Base-by-base conservation (phyloP, 257 asterid genomes). In the Nicotiana otophora region DNA sequence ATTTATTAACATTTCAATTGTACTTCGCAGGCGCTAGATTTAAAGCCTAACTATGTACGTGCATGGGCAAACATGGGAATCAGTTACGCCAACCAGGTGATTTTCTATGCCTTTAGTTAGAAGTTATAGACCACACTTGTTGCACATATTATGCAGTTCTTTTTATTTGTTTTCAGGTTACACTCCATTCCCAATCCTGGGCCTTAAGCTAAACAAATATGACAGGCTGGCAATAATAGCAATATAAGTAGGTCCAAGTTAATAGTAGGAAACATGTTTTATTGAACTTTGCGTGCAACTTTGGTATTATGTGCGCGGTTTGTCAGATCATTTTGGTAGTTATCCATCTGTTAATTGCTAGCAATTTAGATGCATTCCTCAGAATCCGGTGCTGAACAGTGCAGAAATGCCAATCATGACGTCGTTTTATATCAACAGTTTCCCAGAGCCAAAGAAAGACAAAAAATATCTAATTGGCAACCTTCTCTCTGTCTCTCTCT, bases 11-110 rank as follows among this genome's bases (percentile, higher is more conserved):
- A 39, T 84, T 80, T 69, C 54, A 81, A 77, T 78, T 63, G 61
- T 82, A 78, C 74, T 77, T 88, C 84, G 77, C 94, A 96, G 99
- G 99, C 99, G 64, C 90, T 96, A 63, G 98, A 96, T 92, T 86
- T 96, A 66, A 96, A 96, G 89, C 99, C 98, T 26, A 96, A 94
- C 84, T 96, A 96, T 70, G 99, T 94, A 66, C 98, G 98, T 65
- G 99, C 99, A 46, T 96, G 99, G 99, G 99, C 99, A 58, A 96
- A 96, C 88, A 94, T 96, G 98, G 99, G 99, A 34, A 96, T 96
- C 90, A 94, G 99, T 89, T 96, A 96, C 57, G 99, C 98, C 79
- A 96, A 96, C 89, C 99, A 96, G 98, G 99, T 96, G 89, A 8
- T 68, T 60, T 66, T 48, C n/a, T 60, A 30, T 63, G 78, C 51